Evolutionary conservation across 129 eudicot species (phyloP), one percentile per base, ranked within the genome.

Genomic region (Lactuca saligna): DNA sequence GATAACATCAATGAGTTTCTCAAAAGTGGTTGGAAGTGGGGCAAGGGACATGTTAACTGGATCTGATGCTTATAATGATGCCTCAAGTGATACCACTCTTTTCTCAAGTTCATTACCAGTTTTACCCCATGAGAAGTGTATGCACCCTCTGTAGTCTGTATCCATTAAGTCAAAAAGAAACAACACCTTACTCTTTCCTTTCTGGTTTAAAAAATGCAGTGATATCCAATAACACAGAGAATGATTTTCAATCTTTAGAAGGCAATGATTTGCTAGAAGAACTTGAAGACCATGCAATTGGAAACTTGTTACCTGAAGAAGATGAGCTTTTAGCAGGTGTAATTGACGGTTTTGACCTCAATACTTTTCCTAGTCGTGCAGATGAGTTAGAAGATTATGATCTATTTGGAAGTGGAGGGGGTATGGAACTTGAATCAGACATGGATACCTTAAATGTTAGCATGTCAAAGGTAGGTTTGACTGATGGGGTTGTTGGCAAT

Each of bases 81-180:
- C 88, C 65, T 78, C 90, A 46, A 84, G 74, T 58, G 96, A 86
- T 66, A 73, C 83, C 15, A 57, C 88, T 34, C 77, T 91, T 64
- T 91, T 91, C 60, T 85, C 97, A 17, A 79, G 87, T 78, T 91
- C 97, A n/a, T 85, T 91, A 77, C 97, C 97, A 42, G 97, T 91
- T 69, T 82, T 91, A 60, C 86, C 91, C 41, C 95, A 85, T 65
- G 86, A 76, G 68, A 91, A 91, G 63, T 51, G 97, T 91, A 86
- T 44, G 88, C 38, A 8, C 39, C 6, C 38, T 48, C 35, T 50
- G 9, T 29, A 4, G 5, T 35, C 51, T 46, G 51, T 46, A 46
- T 4, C 51, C 51, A 46, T 46, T 46, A 46, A 46, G 51, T 46
- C 51, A 46, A 46, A 46, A 46, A 42, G 49, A 46, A 46, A 46